Evolutionary conservation across 345 rosid species (phyloP).

Genomic region (Euphorbia lathyris): DNA sequence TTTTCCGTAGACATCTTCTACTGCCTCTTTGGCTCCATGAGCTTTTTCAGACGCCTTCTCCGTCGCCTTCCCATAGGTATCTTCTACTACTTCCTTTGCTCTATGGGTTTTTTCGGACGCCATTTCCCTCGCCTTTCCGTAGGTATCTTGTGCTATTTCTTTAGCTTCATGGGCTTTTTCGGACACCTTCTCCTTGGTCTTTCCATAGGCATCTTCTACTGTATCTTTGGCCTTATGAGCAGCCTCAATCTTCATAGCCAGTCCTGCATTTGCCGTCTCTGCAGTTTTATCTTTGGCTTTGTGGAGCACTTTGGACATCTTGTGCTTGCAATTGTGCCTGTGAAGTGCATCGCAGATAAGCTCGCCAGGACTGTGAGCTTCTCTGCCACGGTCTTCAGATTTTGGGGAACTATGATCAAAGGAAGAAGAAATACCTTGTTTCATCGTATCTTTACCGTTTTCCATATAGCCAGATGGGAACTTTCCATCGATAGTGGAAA

Average conservation of each 20-base stretch:
- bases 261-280: no score
- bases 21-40: slow-evolving; percentile 25
- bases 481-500: not conserved
- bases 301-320: slow-evolving; percentile 39
- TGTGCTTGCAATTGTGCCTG: slow-evolving; percentile 39
- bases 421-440: slow-evolving; percentile 1
- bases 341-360: slow-evolving; percentile 58
- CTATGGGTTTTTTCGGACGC: slow-evolving; percentile 19
- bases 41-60: slow-evolving; percentile 10
- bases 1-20: not conserved
- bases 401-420: slow-evolving; percentile 31
- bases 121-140: no score
- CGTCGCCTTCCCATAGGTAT: not conserved
- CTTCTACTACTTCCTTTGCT: slow-evolving; percentile 17
- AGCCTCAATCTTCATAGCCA: no score
- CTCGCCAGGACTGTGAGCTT: slow-evolving; percentile 34
- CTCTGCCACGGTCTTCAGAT: not conserved
- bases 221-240: no score
- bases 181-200: no score
- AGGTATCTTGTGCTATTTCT: no score
- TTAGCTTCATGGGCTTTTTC: no score
- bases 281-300: slow-evolving; percentile 27
- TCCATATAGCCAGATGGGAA: not conserved
- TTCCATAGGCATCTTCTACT: no score
- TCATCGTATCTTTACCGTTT: slow-evolving; percentile 24